Base-by-base conservation (phyloP, 2,329 filamentous ascomycete genomes). In the Xylaria multiplex region DNA sequence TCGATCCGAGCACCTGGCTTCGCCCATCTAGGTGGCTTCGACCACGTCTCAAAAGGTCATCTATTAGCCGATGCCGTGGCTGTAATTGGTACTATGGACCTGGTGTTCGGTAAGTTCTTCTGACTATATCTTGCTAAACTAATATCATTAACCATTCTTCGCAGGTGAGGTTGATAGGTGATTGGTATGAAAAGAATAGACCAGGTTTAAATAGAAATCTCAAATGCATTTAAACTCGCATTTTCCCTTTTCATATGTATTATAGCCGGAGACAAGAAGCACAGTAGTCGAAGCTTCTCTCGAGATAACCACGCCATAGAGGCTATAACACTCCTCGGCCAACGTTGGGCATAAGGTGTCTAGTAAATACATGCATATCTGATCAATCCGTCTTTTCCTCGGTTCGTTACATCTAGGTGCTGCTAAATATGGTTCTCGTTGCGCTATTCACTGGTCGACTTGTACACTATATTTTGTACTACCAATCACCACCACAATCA, bases 1-100 rank as follows among this genome's bases (percentile, higher is more conserved):
- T 96, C 97, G 85, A 97, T 99, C 75, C 90, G 96, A 75, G 95
- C 96, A 43, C 96, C 96, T 65, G 96, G 96, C 69, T 99, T 99
- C 77, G 96, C 96, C 70, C 96, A 99, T 82, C 82, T 99, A 80
- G 88, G 88, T 76, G 95, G 93, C 72, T 97, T 99, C 79, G 96
- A 99, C 79, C 95, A 98, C 77, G 86, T 99, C 62, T 90, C 90
- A 70, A 91, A 92, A 82, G 96, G 96, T 37, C 96, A 99, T 83
- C 82, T 99, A 81, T 83, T 99, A 74, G 96, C 96, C 67, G 96
- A 99, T 81, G 96, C 95, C 30, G 96, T 99, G 56, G 96, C 96
- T 54, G 94, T 98, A 66, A 98, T 98, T 74, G 91, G 89, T 78
- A 91, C 91, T 59, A 93, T 94, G 91, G 91, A 93, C 87, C 81